Evolutionary conservation across 208 protist species (phyloP).

Genomic region (Acanthamoeba triangularis): DNA sequence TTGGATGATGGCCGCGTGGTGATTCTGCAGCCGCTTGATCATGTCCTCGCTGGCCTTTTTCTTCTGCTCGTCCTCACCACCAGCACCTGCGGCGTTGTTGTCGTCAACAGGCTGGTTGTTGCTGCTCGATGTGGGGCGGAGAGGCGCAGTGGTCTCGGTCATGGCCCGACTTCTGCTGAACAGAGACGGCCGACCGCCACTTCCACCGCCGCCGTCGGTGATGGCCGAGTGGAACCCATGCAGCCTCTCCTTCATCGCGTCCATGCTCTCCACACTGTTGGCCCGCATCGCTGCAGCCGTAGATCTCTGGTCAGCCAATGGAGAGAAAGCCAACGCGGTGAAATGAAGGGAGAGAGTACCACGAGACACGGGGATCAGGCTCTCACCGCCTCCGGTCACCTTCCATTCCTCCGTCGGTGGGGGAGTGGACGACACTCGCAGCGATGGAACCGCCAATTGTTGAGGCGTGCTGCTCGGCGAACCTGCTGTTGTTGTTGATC

Average conservation of each 20-base stretch:
- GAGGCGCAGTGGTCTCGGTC: background rate
- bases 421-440: background rate
- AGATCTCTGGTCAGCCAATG: no score
- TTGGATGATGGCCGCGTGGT: slow-evolving; percentile 16
- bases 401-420: background rate
- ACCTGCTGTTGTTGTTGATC: background rate
- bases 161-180: background rate
- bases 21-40: slow-evolving; percentile 14
- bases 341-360: background rate
- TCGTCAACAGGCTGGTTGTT: no score
- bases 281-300: background rate
- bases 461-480: background rate
- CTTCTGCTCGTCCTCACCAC: background rate
- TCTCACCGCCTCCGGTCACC: background rate
- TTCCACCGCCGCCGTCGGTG: no score
- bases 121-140: no score
- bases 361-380: background rate
- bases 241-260: background rate
- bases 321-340: background rate
- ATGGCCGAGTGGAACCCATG: background rate
- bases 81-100: no score
- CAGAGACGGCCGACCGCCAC: background rate
- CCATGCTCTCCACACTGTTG: background rate
- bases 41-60: background rate
- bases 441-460: background rate